Percentiles rank a stretch among this genome's conserved stretches.
Conservation (phyloP, 108 stramenopile species). For the Stephanodiscus triporus region DNA sequence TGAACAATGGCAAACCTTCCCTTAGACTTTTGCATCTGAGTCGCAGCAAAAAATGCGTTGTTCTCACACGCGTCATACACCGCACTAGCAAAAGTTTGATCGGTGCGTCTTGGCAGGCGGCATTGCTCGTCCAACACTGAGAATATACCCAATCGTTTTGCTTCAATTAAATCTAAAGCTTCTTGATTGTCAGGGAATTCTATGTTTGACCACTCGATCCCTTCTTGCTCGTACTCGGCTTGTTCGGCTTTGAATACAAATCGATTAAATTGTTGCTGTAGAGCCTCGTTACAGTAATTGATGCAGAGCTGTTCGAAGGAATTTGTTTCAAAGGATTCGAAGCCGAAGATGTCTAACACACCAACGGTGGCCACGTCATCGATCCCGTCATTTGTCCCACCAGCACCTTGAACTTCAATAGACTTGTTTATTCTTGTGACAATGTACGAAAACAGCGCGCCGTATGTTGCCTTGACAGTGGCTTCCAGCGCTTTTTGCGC, state of each 20-base stretch:
- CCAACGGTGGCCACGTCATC: slow-evolving; percentile 84
- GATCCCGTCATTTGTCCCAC: slow-evolving; percentile 6
- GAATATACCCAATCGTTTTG: slow-evolving; percentile 72
- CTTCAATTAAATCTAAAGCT: slow-evolving; percentile 88
- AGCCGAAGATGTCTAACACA: slow-evolving; percentile 99
- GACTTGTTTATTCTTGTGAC: slow-evolving; percentile 89
- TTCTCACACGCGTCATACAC: slow-evolving; percentile 67
- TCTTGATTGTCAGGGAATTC: slow-evolving; percentile 93
- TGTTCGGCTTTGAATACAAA: slow-evolving; percentile 93
- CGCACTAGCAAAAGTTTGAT: slow-evolving; percentile 62
- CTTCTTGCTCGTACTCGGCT: slow-evolving; percentile 82
- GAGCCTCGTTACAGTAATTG: slow-evolving; percentile 95
- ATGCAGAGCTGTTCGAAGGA: slow-evolving; percentile 97
- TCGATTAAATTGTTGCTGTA: slow-evolving; percentile 92
- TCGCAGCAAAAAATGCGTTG: slow-evolving; percentile 61
- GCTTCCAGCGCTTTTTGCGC: slow-evolving; percentile 88
- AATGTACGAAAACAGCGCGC: slow-evolving; percentile 87
- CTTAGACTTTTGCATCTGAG: slow-evolving; percentile 63
- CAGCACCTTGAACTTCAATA: slow-evolving; percentile 58
- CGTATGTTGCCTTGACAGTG: slow-evolving; percentile 91
- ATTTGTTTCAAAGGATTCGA: slow-evolving; percentile 94
- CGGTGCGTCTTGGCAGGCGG: slow-evolving; percentile 61
- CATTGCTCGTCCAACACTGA: slow-evolving; percentile 85
- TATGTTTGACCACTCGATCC: slow-evolving; percentile 90
- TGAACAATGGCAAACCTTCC: slow-evolving; percentile 83